phyloP scores from a whole-genome alignment of 2,329 filamentous ascomycete species.

The Sporothrix variecibatus region DNA sequence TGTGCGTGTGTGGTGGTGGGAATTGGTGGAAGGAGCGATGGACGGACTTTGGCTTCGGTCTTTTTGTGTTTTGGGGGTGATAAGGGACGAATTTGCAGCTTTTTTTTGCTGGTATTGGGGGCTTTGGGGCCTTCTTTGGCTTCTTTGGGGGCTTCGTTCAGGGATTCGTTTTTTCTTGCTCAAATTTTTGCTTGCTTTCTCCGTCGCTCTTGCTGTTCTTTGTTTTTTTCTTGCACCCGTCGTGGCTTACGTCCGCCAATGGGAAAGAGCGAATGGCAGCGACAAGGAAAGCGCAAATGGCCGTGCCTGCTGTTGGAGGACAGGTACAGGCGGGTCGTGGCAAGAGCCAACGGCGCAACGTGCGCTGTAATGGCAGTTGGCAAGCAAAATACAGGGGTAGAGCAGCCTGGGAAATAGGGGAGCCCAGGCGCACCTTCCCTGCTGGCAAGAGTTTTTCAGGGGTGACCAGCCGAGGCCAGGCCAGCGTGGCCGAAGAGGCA shows the following conservation, averaged over 20 bases:
- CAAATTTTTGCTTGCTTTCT: not conserved
- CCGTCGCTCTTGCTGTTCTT: conserved; percentile 3
- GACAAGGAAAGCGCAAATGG: not conserved
- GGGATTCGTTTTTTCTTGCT: not conserved
- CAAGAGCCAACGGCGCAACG: not conserved
- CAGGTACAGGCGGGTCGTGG: not conserved
- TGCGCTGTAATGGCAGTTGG: not conserved
- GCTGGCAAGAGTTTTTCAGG: not conserved
- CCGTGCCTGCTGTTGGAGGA: not conserved
- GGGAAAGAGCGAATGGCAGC: not conserved
- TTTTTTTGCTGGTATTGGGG: not conserved
- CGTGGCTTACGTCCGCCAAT: conserved; percentile 9
- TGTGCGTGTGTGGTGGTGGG: conserved; percentile 16
- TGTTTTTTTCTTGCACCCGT: not conserved
- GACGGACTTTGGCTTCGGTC: conserved; percentile 17
- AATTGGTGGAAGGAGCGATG: conserved; percentile 17
- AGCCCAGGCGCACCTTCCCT: not conserved
- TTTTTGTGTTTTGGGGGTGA: not conserved
- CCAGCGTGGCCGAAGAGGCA: not conserved
- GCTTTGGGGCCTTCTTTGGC: not conserved
- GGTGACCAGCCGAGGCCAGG: not conserved
- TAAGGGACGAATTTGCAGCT: conserved; percentile 19
- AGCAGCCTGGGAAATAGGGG: not conserved
- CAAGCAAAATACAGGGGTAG: not conserved
- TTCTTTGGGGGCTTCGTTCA: not conserved